Conservation (phyloP, 257 asterid genomes). For the Jacaranda mimosifolia region DNA sequence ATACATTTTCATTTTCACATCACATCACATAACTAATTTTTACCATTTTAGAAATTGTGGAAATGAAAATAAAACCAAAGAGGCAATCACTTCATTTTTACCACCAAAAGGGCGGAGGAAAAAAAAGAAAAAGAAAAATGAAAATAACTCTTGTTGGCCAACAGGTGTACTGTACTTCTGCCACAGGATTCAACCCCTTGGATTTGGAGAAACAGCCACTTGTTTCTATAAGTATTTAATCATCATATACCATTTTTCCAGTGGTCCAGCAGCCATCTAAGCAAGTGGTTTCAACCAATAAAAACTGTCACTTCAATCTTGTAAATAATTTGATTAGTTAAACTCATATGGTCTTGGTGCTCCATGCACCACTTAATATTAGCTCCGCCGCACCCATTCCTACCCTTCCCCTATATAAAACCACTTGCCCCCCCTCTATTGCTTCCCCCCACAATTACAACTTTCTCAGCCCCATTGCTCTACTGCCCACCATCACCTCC, state of each 20-base stretch:
- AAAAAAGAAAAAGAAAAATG: not conserved
- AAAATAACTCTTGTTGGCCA: conserved; percentile 1
- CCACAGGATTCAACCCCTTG: conserved; percentile 44
- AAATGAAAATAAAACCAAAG: too few relatives aligned
- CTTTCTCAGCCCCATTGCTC: not conserved
- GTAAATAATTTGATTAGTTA: conserved; percentile 3
- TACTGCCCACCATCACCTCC: not conserved
- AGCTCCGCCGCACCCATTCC: conserved; percentile 6
- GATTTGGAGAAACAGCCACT: conserved; percentile 43
- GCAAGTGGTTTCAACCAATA: conserved; percentile 27
- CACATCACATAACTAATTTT: too few relatives aligned
- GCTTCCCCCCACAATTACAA: conserved; percentile 40
- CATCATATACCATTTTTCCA: not conserved
- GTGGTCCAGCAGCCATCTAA: conserved; percentile 13
- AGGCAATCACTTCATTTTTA: too few relatives aligned
- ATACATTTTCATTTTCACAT: too few relatives aligned
- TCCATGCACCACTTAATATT: conserved; percentile 31
- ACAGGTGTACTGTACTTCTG: conserved; percentile 33
- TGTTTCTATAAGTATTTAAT: conserved; percentile 27
- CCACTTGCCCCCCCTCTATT: not conserved
- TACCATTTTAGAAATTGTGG: too few relatives aligned
- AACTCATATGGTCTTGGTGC: not conserved
- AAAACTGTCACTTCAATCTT: not conserved
- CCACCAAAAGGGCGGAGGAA: too few relatives aligned
- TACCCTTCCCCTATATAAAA: conserved; percentile 42